Percentiles rank a stretch among this genome's conserved stretches.
Evolutionary conservation across 2,329 filamentous ascomycete genomes (phyloP).

Genomic region (Nemania diffusa): DNA sequence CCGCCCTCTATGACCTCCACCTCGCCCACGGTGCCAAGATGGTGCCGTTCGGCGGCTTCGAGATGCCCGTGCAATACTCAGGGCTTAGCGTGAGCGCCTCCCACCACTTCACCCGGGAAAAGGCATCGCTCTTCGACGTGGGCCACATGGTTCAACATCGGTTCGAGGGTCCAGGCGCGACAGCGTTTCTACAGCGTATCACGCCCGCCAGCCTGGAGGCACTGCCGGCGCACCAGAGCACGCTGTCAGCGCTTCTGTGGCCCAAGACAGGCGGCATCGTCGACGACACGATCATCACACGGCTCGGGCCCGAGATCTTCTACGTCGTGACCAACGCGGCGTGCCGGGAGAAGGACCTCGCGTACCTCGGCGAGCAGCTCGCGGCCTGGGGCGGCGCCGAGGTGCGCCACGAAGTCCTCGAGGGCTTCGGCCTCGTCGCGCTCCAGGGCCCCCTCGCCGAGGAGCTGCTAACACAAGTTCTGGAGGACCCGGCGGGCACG

Average conservation of each 20-base stretch:
- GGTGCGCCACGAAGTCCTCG: conserved; percentile 75
- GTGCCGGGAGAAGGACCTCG: conserved; percentile 87
- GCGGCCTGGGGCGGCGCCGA: conserved; percentile 67
- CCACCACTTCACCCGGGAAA: conserved; percentile 87
- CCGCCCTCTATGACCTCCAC: conserved; percentile 82
- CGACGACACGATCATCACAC: conserved; percentile 92
- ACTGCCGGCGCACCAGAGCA: conserved; percentile 75
- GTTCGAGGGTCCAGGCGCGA: conserved; percentile 82
- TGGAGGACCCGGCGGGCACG: conserved; percentile 62
- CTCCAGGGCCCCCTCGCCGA: conserved; percentile 86
- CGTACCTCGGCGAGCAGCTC: conserved; percentile 78
- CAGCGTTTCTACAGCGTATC: conserved; percentile 82
- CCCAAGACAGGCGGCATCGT: conserved; percentile 87
- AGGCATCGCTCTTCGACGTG: conserved; percentile 94
- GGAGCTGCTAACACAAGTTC: conserved; percentile 72
- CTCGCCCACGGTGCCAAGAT: conserved; percentile 85
- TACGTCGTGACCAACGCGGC: conserved; percentile 97
- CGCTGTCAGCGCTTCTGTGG: conserved; percentile 85
- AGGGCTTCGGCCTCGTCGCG: conserved; percentile 82
- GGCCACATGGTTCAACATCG: conserved; percentile 96
- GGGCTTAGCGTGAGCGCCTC: conserved; percentile 82
- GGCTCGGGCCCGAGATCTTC: conserved; percentile 77
- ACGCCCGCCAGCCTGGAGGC: conserved; percentile 79
- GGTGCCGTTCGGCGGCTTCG: conserved; percentile 93
- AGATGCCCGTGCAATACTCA: conserved; percentile 92